A percentile compares a stretch with the other conserved stretches of the same genome.
Evolutionary conservation across 1,139 yeast genomes (phyloP).

Genomic region (Pichia sp.): DNA sequence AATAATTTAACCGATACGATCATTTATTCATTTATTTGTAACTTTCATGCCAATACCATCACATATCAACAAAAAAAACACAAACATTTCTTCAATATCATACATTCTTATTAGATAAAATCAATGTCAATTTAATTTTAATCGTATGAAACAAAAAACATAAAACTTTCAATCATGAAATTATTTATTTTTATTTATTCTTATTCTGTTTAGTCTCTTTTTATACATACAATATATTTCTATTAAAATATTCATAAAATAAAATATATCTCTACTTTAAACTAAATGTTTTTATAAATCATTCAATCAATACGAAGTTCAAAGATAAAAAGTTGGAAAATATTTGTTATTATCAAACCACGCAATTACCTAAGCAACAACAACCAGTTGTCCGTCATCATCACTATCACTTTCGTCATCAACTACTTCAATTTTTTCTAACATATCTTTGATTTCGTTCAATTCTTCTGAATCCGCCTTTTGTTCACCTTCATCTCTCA

Average conservation of each 20-base stretch:
- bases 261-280: background rate
- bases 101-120: background rate
- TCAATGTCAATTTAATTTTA: background rate
- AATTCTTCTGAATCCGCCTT: constrained; percentile 24
- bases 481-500: constrained; percentile 70
- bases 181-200: constrained; percentile 6
- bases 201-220: constrained; percentile 9
- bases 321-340: background rate
- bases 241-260: background rate
- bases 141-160: too few relatives aligned
- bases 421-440: constrained; percentile 25
- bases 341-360: background rate
- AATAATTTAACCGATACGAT: too few relatives aligned
- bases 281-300: background rate
- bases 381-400: constrained; percentile 28
- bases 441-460: constrained; percentile 30
- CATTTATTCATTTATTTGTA: background rate
- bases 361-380: constrained; percentile 21
- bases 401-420: constrained; percentile 20
- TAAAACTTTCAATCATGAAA: background rate
- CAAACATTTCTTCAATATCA: background rate
- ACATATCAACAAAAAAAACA: background rate
- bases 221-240: constrained; percentile 6
- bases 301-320: background rate
- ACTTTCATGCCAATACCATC: background rate